Evolutionary conservation across 352 stramenopile genomes (phyloP), one percentile per base, ranked within the genome.

Genomic region (Pythium chondricola): DNA sequence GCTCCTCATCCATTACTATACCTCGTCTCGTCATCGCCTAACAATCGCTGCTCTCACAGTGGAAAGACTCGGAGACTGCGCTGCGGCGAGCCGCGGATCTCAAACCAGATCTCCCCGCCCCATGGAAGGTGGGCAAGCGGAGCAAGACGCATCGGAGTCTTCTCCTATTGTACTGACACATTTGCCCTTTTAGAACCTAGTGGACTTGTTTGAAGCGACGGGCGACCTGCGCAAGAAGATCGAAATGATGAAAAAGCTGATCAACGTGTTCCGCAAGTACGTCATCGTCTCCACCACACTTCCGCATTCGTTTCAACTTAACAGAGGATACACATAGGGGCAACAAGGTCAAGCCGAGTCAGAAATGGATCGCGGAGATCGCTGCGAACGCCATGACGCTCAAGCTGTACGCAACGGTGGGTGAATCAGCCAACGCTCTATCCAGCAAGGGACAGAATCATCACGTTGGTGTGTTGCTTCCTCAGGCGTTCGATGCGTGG

Each of bases 331-430:
- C n/a, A 3, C 10, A 22, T 44, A 93, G 80, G 45, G 71, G 60
- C 6, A 76, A 85, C 37, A 94, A 92, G 48, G 50, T 75, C 46
- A 88, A 89, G 42, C 56, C 77, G 27, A 85, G 72, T 32, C 83
- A 94, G 50, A 94, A 94, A 43, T 85, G 82, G 75, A 65, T 85
- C 14, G 54, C 61, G 2, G 83, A 94, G 39, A 55, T 90, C 5
- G 80, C 83, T 2, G 36, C 52, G 2, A 79, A 75, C 4, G 70
- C 83, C 0, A 52, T 74, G 22, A 58, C 67, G 33, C 48, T 87
- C 35, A 85, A 86, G 32, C 44, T 72, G 39, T 57, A 81, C 9
- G 53, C 68, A 3, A 86, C 79, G 36, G 68, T 76, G 24, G 24
- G 33, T 13, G 6, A 7, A 18, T 13, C 13, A 13, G 29, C 13